Evolutionary conservation across 352 stramenopile genomes (phyloP), one percentile per base, ranked within the genome.

Genomic region (Peronospora farinosa): DNA sequence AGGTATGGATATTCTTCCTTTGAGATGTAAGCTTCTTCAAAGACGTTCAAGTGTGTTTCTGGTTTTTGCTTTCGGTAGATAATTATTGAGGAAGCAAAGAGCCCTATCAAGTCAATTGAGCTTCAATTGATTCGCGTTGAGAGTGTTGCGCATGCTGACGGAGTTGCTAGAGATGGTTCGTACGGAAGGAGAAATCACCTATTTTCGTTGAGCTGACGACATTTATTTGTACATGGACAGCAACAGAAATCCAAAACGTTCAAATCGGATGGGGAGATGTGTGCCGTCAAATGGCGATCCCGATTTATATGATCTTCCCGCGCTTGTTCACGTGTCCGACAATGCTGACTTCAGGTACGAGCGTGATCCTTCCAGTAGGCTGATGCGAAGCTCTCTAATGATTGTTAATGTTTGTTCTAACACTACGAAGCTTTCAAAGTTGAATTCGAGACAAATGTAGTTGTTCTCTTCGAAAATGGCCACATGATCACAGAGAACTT

Each of bases 241-340:
- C 89, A 16, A 97, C 91, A 3, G 91, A 97, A 67, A 96, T 97
- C 50, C 89, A 97, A 50, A 96, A 94, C 63, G 82, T 97, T 23
- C 89, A 97, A 56, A 93, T 97, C 47, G 91, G 84, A 16, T 91
- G 86, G 65, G 91, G 91, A 4, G 87, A 97, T 40, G 80, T 96
- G 10, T 92, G 78, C 43, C 72, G 83, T 6, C 76, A 92, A 68
- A 73, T 97, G 40, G 67, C 74, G 19, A 95, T 97, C 40, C 91
- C 91, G 5, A 95, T 97, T 52, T 96, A 97, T 76, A 97, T 97
- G 86, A 90, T 96, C 46, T 95, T 97, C 40, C 91, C 91, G 0
- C 73, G 89, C 4, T 69, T 96, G 16, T 96, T 97, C 53, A 96
- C 88, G 0, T 97, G 88, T 46, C 88, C 90, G 8, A 92, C 87